Base-by-base conservation (phyloP, 2,329 filamentous ascomycete genomes). In the Ascochyta pisi region DNA sequence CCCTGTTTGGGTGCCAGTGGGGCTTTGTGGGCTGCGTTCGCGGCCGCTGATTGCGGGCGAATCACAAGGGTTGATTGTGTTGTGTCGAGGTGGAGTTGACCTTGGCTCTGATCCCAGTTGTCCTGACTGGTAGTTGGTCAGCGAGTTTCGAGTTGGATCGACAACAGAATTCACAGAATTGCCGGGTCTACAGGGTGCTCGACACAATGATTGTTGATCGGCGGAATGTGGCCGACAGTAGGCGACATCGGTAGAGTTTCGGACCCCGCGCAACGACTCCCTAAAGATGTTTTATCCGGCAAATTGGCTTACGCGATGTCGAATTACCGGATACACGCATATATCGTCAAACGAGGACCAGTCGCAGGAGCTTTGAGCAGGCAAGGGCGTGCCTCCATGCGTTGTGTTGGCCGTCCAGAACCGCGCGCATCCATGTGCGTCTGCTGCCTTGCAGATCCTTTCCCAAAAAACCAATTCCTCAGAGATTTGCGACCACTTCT, bases 1-100 rank as follows among this genome's bases (percentile, higher is more conserved):
- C 72, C 72, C 49, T 75, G 72, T 55, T 74, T 75, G 39, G 72
- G 72, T 44, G 72, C 72, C 57, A 75, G 62, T 44, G 72, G 72
- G n/a, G 72, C 70, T 62, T 74, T 75, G 55, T 72, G 69, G 50
- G 49, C 61, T 48, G 61, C 61, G 41, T 63, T 60, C 34, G 63
- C 57, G 46, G 66, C 62, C 56, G 65, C 60, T 50, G 61, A 60
- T 44, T 70, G 66, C 33, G 69, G 67, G 50, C 72, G 68, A 61
- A 73, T 65, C 47, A 63, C 62, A 47, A 72, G 67, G 34, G 64
- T 63, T 19, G 64, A 61, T 49, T 63, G 61, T 29, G 67, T 64
- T 38, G 68, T 69, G 39, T 74, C 71, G 51, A 73, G 61, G 45
- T 73, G 70, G 40, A 72, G 65, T 49, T 67, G 61, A 31, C 57